Evolutionary conservation across 768 basidiomycete species (phyloP).

Genomic region (Suillus alpinus): DNA sequence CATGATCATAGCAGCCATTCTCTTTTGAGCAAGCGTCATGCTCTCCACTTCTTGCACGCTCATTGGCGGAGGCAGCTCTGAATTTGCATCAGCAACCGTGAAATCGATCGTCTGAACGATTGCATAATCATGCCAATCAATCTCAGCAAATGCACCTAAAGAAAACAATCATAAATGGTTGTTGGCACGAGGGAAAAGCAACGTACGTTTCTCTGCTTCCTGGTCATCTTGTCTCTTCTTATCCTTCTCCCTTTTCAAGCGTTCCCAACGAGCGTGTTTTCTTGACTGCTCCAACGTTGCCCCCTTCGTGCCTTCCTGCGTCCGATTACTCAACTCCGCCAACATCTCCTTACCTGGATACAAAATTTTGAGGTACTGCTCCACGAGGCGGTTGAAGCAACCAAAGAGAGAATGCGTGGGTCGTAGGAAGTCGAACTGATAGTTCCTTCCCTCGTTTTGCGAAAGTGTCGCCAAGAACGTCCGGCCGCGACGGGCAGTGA

Average conservation of each 20-base stretch:
- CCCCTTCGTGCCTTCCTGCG: conserved; percentile 69
- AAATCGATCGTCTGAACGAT: conserved; percentile 99
- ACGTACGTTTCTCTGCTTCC: conserved; percentile 85
- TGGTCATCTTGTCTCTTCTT: conserved; percentile 87
- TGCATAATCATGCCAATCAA: conserved; percentile 99
- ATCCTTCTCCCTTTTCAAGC: conserved; percentile 76
- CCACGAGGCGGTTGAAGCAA: conserved; percentile 95
- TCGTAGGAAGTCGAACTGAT: conserved; percentile 96
- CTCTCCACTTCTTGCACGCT: conserved; percentile 91
- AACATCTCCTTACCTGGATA: conserved; percentile 77
- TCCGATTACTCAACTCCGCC: conserved; percentile 67
- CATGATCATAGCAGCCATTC: conserved; percentile 98
- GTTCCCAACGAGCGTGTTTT: conserved; percentile 87
- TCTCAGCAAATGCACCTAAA: conserved; percentile 88
- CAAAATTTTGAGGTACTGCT: conserved; percentile 91
- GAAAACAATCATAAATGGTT: conserved; percentile 6
- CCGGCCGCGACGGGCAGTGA: conserved; percentile 89
- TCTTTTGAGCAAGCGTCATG: conserved; percentile 95
- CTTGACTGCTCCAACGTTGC: conserved; percentile 72
- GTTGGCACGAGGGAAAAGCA: background rate
- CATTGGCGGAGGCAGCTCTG: conserved; percentile 96
- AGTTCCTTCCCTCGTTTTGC: conserved; percentile 87
- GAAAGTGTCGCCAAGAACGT: conserved; percentile 84
- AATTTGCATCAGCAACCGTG: conserved; percentile 84
- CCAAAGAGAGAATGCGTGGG: conserved; percentile 95